Percentiles rank a stretch among this genome's conserved stretches.
phyloP scores from a whole-genome alignment of 345 rosid genomes.

The Garcia nutans region DNA sequence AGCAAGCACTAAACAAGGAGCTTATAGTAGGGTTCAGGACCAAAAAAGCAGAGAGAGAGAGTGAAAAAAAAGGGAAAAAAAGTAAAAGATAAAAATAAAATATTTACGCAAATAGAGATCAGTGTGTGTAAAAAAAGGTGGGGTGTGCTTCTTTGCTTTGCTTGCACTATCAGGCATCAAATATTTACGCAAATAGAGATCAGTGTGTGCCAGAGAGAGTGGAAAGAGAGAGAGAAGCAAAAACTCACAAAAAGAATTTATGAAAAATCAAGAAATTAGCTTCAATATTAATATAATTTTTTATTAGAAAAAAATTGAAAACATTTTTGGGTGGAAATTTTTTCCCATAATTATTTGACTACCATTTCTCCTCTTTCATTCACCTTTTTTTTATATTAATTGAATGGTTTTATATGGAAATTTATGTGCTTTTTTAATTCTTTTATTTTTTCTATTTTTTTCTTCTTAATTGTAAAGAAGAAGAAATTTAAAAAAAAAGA shows the following conservation, averaged over 20 bases:
- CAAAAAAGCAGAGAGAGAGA: constrained; percentile 20
- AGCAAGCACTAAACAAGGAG: constrained; percentile 47
- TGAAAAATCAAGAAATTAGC: constrained; percentile 13
- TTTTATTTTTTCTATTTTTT: no score
- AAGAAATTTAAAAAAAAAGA: no score
- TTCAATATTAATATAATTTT: no score
- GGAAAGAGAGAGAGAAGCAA: constrained; percentile 18
- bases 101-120: no score
- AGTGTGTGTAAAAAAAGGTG: no score
- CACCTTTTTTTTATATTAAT: background rate
- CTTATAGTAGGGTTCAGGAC: constrained; percentile 44
- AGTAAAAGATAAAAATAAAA: no score
- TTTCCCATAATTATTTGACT: background rate
- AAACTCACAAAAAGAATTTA: background rate
- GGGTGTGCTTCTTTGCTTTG: constrained; percentile 55
- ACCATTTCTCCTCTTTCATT: background rate
- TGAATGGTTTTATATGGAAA: background rate
- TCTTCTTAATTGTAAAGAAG: no score
- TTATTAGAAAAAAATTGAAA: no score
- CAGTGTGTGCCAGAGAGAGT: constrained; percentile 43
- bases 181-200: constrained; percentile 39
- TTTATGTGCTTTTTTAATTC: background rate
- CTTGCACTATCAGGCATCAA: constrained; percentile 88
- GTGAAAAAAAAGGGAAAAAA: constrained; percentile 10
- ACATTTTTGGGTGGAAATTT: background rate